Conservation (phyloP, 345 rosid genomes). For the Gossypium sturtianum region DNA sequence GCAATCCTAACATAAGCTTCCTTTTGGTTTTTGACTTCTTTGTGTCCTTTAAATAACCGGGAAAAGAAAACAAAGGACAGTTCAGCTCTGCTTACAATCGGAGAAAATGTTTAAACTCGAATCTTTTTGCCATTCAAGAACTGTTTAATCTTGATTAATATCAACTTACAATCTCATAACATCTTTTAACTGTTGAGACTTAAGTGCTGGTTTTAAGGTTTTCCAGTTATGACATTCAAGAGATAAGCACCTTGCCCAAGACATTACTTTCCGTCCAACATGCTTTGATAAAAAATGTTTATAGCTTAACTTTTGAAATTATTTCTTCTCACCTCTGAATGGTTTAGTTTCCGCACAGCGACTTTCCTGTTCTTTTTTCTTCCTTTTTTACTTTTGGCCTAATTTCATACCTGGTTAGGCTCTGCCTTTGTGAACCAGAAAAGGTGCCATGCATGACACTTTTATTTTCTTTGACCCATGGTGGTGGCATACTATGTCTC, state of each 20-base stretch:
- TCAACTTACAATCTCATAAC: not conserved
- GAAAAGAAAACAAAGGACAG: too few relatives aligned
- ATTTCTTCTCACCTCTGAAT: not conserved
- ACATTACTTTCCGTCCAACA: not conserved
- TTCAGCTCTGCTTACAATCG: too few relatives aligned
- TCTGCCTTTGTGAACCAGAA: not conserved
- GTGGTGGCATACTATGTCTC: not conserved
- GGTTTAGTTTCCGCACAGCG: not conserved
- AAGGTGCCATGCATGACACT: not conserved
- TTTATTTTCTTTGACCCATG: not conserved
- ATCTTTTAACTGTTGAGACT: not conserved
- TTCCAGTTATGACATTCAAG: not conserved
- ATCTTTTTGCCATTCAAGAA: too few relatives aligned
- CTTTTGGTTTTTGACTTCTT: not conserved
- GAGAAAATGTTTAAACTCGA: too few relatives aligned
- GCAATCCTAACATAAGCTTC: not conserved
- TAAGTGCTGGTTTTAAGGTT: not conserved
- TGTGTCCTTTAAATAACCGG: too few relatives aligned
- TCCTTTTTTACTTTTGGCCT: not conserved
- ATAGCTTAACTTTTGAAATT: not conserved
- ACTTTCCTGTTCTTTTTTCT: not conserved
- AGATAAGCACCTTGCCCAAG: not conserved
- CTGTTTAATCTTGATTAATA: too few relatives aligned
- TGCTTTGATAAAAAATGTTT: not conserved
- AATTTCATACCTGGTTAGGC: not conserved